Conservation (phyloP, 345 rosid genomes). For the Arabis alpina region DNA sequence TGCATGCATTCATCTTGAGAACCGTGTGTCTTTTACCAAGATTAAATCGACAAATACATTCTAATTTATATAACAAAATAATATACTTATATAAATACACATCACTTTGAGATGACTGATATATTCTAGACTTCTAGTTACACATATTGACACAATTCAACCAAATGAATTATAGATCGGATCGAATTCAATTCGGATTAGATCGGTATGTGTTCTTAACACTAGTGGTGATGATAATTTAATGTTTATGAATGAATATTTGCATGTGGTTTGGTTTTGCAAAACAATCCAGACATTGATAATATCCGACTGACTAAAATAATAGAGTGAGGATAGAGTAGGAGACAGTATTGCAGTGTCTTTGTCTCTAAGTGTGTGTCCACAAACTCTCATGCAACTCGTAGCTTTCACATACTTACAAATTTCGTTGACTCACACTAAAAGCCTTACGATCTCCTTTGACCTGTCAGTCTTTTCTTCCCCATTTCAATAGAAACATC, state of each 20-base stretch:
- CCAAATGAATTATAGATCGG: too few relatives aligned
- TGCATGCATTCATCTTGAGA: conserved; percentile 18
- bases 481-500: conserved; percentile 19
- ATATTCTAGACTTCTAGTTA: too few relatives aligned
- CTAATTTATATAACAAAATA: too few relatives aligned
- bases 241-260: too few relatives aligned
- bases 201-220: too few relatives aligned
- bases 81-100: too few relatives aligned
- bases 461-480: conserved; percentile 24
- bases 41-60: too few relatives aligned
- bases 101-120: too few relatives aligned
- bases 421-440: conserved; percentile 9
- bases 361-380: conserved; percentile 21
- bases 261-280: background rate
- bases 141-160: too few relatives aligned
- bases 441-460: conserved; percentile 18
- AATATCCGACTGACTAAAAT: conserved; percentile 4
- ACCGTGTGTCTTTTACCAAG: background rate
- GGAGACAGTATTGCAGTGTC: conserved; percentile 26
- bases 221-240: too few relatives aligned
- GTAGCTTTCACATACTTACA: conserved; percentile 15
- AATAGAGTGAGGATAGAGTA: conserved; percentile 26
- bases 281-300: background rate
- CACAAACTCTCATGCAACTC: conserved; percentile 35
- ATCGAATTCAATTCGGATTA: too few relatives aligned